These are phyloP conservation scores for Hymenoscyphus fructigenus DNA, from an alignment of 2,329 filamentous ascomycete species.

Conservation along the genomic window DNA sequence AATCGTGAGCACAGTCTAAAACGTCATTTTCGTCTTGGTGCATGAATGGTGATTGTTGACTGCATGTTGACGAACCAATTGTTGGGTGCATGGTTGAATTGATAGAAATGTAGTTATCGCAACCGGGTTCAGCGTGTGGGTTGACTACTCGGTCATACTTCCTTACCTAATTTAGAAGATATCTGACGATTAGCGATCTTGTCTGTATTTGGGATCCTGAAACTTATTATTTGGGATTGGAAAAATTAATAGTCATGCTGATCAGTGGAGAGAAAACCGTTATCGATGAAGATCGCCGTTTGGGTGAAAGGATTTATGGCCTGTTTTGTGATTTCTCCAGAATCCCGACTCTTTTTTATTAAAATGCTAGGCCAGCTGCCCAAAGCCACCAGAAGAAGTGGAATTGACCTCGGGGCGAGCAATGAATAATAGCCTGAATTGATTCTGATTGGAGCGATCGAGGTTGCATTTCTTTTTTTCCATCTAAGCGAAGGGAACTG, in stretches of 20 bases:
- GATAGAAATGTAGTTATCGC: not conserved
- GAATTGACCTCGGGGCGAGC: not conserved
- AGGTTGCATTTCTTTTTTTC: slow-evolving; percentile 3
- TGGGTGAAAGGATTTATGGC: not conserved
- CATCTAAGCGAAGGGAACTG: not conserved
- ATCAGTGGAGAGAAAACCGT: not conserved
- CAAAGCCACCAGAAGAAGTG: not conserved
- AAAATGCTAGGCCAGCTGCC: not conserved
- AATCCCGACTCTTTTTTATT: not conserved
- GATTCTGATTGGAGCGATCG: not conserved
- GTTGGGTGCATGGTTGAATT: not conserved
- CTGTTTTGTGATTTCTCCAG: not conserved
- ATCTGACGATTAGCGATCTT: not conserved
- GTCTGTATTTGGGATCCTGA: not conserved
- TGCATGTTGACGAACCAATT: not conserved
- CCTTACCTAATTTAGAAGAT: not conserved
- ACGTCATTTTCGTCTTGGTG: not conserved
- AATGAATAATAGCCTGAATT: not conserved
- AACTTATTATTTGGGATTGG: too few relatives aligned
- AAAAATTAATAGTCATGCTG: not conserved
- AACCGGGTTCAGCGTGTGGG: not conserved
- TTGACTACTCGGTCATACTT: not conserved
- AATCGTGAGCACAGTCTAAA: not conserved
- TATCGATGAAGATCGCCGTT: not conserved
- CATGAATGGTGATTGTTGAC: not conserved